phyloP scores from a whole-genome alignment of 2,329 filamentous ascomycete genomes.

The Pseudogymnoascus sp. region DNA sequence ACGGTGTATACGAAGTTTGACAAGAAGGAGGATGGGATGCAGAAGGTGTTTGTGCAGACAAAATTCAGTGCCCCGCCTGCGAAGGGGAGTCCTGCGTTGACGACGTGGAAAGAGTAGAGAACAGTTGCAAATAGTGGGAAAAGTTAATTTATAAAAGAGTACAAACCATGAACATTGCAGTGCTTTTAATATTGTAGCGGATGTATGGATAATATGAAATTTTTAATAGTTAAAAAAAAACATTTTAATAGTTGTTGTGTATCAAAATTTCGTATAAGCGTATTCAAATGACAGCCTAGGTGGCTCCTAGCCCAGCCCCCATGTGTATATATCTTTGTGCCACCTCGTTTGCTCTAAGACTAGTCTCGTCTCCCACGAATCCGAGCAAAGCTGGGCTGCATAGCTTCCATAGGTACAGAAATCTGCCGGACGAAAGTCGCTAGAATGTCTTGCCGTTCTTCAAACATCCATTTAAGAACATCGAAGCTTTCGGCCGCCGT shows the following conservation, averaged over 20 bases:
- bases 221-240: not conserved
- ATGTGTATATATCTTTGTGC: too few relatives aligned
- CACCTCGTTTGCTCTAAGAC: too few relatives aligned
- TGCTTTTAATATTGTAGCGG: not conserved
- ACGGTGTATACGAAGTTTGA: conserved; percentile 58
- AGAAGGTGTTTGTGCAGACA: conserved; percentile 67
- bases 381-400: too few relatives aligned
- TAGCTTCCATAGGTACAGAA: too few relatives aligned
- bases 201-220: not conserved
- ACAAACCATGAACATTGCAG: not conserved
- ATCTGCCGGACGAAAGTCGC: too few relatives aligned
- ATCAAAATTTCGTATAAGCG: not conserved
- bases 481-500: too few relatives aligned
- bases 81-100: conserved; percentile 36
- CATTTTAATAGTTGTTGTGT: not conserved
- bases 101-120: conserved; percentile 26
- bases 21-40: conserved; percentile 57
- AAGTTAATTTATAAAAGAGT: not conserved
- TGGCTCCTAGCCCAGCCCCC: too few relatives aligned
- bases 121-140: not conserved
- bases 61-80: conserved; percentile 43
- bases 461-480: too few relatives aligned
- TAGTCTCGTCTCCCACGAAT: too few relatives aligned
- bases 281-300: too few relatives aligned
- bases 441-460: too few relatives aligned